phyloP scores from a whole-genome alignment of 805 yeast species.

The Candida khao-thaluensis region DNA sequence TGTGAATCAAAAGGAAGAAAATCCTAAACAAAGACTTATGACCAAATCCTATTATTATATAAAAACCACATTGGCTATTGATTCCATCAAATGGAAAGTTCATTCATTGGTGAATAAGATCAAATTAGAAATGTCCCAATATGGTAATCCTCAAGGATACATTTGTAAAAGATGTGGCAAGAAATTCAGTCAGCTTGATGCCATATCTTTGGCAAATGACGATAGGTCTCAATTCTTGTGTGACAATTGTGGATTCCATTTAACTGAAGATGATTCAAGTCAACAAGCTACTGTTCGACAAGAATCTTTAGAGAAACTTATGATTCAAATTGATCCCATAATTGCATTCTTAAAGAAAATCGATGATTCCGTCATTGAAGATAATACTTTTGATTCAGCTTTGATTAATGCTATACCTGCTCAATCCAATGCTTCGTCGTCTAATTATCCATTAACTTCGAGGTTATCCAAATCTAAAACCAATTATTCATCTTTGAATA shows the following conservation, averaged over 20 bases:
- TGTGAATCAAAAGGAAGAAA: slow-evolving; percentile 61
- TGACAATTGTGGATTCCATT: slow-evolving; percentile 72
- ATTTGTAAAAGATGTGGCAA: slow-evolving; percentile 83
- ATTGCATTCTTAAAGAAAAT: slow-evolving; percentile 69
- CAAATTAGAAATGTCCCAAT: slow-evolving; percentile 79
- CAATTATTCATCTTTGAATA: slow-evolving; percentile 32
- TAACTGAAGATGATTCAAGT: slow-evolving; percentile 86
- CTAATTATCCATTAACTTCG: slow-evolving; percentile 65
- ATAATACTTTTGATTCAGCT: slow-evolving; percentile 48
- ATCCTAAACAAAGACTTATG: slow-evolving; percentile 60
- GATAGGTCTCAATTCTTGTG: slow-evolving; percentile 82
- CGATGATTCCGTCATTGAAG: slow-evolving; percentile 41
- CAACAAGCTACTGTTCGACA: slow-evolving; percentile 80
- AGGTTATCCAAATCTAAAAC: slow-evolving; percentile 27
- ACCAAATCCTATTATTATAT: slow-evolving; percentile 81
- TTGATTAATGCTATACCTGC: slow-evolving; percentile 83
- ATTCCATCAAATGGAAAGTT: slow-evolving; percentile 94
- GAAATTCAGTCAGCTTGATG: slow-evolving; percentile 83
- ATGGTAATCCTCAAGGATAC: slow-evolving; percentile 91
- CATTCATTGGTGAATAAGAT: slow-evolving; percentile 77
- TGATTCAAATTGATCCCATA: slow-evolving; percentile 88
- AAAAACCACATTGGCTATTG: slow-evolving; percentile 90
- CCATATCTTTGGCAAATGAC: slow-evolving; percentile 74
- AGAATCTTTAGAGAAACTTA: slow-evolving; percentile 74
- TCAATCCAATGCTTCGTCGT: slow-evolving; percentile 62